Evolutionary conservation across 2,329 filamentous ascomycete species (phyloP), one percentile per base, ranked within the genome.

Genomic region (Graphiopsis chlorocephala): DNA sequence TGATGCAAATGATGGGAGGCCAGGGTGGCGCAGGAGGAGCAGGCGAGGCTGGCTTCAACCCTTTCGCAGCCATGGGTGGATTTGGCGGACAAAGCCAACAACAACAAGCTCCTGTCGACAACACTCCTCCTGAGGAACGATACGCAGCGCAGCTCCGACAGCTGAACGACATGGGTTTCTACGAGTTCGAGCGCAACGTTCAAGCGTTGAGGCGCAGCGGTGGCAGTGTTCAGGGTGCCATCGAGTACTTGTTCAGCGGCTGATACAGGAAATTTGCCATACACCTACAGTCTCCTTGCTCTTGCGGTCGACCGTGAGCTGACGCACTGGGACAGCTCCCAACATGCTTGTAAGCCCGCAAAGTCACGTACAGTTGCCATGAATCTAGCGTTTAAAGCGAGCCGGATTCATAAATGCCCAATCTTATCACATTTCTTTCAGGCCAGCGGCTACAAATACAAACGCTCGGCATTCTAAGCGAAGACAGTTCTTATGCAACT

Each of bases 81-180:
- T 68, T 72, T 11, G 71, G 72, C 7, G 78, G 74, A 47, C 77
- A 66, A 11, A 63, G 70, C 28, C 69, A 68, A 20, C 69, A 71
- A 55, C 75, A 84, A 1, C 77, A 85, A 14, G 79, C 85, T 20
- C 90, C 92, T 5, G 78, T 85, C 2, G 95, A 99, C 78, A 96
- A 85, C 73, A 86, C 94, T 67, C 93, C 95, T 4, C 94, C 95
- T 0, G 95, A 99, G 82, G 95, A 98, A 78, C 84, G 92, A 65
- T 99, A 97, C 72, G 93, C 91, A 3, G 88, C 91, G 33, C 94
- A 99, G 79, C 82, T 99, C 58, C 85, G 92, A 66, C 93, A 98
- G 79, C 81, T 99, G 68, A 99, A 99, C 77, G 95, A 98, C 70
- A 99, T 99, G 95, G 95, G 95, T 3, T 99, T 99, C 80, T 97